Percentiles rank a stretch among this genome's conserved stretches.
Conservation (phyloP, 2,329 filamentous ascomycete genomes). For the Pezizomycotina sp. region DNA sequence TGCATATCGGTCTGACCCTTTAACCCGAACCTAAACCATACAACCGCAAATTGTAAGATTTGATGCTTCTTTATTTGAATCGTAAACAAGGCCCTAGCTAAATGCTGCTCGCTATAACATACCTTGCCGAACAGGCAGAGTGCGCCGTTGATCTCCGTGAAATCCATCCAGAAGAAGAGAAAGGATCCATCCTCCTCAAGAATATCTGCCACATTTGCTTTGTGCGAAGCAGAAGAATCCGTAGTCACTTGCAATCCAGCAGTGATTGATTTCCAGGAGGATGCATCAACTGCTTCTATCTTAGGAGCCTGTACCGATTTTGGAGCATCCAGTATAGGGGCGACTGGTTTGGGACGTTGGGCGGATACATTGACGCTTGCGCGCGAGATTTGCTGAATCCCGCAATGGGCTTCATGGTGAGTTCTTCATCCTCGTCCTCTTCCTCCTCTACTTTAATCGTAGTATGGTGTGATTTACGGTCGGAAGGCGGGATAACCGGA, state of each 20-base stretch:
- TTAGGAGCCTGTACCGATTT: slow-evolving; percentile 66
- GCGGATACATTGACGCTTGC: slow-evolving; percentile 32
- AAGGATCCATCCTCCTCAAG: slow-evolving; percentile 85
- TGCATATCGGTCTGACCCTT: slow-evolving; percentile 57
- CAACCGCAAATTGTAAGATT: neutral
- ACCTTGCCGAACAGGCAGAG: slow-evolving; percentile 94
- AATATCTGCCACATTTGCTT: slow-evolving; percentile 54
- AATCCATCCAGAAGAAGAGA: slow-evolving; percentile 94
- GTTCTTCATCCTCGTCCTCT: slow-evolving; percentile 49
- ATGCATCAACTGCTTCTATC: slow-evolving; percentile 58
- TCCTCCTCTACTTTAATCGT: neutral
- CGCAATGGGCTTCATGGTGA: slow-evolving; percentile 29
- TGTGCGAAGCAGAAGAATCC: slow-evolving; percentile 51
- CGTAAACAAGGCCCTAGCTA: neutral
- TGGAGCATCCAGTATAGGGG: no score
- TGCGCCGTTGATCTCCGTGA: slow-evolving; percentile 78
- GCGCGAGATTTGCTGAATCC: slow-evolving; percentile 13
- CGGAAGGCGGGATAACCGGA: neutral
- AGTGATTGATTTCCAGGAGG: slow-evolving; percentile 76
- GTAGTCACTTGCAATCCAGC: slow-evolving; percentile 74
- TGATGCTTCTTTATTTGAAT: neutral
- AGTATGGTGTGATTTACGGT: neutral
- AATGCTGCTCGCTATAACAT: slow-evolving; percentile 39
- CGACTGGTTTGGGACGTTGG: no score
- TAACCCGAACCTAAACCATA: slow-evolving; percentile 29